Percentiles rank a stretch among this genome's conserved stretches.
Evolutionary conservation across 257 asterid species (phyloP).

Genomic region (Solanum medicagineum): DNA sequence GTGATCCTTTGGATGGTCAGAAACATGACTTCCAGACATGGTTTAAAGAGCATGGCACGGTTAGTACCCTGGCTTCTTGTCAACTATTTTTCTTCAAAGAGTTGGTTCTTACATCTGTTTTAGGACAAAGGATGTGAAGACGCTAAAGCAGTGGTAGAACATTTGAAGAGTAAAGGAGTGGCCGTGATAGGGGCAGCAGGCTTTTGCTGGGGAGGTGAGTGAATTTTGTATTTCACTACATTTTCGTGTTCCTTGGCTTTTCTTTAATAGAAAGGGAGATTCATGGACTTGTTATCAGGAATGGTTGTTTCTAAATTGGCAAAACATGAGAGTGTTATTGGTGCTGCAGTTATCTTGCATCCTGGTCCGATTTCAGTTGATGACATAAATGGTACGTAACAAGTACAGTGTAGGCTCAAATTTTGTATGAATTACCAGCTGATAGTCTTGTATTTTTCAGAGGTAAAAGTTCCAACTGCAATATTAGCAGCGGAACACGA

Average conservation of each 20-base stretch:
- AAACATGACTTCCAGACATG: constrained; percentile 16
- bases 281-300: constrained; percentile 23
- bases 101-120: neutral
- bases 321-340: constrained; percentile 28
- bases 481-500: constrained; percentile 55
- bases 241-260: too few relatives aligned
- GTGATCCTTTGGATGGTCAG: constrained; percentile 37
- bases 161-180: constrained; percentile 45
- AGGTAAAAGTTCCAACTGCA: constrained; percentile 45
- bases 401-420: neutral
- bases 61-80: constrained; percentile 4
- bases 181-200: constrained; percentile 55
- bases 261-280: neutral
- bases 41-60: constrained; percentile 31
- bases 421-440: neutral
- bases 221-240: neutral
- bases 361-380: constrained; percentile 53
- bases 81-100: too few relatives aligned
- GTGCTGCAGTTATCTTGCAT: constrained; percentile 56
- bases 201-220: constrained; percentile 77
- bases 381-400: constrained; percentile 37
- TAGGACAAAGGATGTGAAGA: constrained; percentile 62
- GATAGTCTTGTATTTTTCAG: constrained; percentile 17
- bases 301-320: constrained; percentile 35
- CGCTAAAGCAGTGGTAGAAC: constrained; percentile 34